Conservation (phyloP, 1,284 basidiomycete species). For the Ustilago trichophora region DNA sequence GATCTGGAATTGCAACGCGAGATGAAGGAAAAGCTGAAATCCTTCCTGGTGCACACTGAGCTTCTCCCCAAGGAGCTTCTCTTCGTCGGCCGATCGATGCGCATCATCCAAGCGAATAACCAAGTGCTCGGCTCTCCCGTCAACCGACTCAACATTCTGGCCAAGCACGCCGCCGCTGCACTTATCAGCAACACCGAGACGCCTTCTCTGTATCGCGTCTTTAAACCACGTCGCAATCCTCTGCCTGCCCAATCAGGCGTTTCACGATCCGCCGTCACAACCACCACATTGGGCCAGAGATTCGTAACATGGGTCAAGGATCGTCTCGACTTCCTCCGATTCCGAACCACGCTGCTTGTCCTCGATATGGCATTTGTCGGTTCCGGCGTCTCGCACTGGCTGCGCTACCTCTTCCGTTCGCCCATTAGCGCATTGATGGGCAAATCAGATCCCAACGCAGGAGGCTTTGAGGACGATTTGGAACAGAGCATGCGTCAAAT, state of each 20-base stretch:
- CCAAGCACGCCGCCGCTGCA: constrained; percentile 57
- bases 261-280: no score
- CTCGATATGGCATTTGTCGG: constrained; percentile 53
- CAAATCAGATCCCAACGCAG: constrained; percentile 19
- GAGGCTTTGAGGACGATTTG: constrained; percentile 61
- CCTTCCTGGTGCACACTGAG: constrained; percentile 57
- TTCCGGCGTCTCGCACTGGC: constrained; percentile 35
- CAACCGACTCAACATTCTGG: constrained; percentile 62
- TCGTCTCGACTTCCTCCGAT: constrained; percentile 47
- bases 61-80: constrained; percentile 60
- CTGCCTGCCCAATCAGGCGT: no score
- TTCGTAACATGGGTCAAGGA: constrained; percentile 41
- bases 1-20: constrained; percentile 47
- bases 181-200: constrained; percentile 42
- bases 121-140: constrained; percentile 61
- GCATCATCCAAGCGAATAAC: constrained; percentile 61
- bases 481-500: constrained; percentile 56
- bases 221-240: no score
- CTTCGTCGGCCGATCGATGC: constrained; percentile 56
- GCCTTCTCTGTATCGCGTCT: constrained; percentile 43
- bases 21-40: constrained; percentile 56
- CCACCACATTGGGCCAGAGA: constrained; percentile 14
- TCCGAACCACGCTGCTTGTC: constrained; percentile 49
- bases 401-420: constrained; percentile 25
- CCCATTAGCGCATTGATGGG: constrained; percentile 29